Evolutionary conservation across 441 rosid species (phyloP).

Genomic region (Adansonia grandidieri): DNA sequence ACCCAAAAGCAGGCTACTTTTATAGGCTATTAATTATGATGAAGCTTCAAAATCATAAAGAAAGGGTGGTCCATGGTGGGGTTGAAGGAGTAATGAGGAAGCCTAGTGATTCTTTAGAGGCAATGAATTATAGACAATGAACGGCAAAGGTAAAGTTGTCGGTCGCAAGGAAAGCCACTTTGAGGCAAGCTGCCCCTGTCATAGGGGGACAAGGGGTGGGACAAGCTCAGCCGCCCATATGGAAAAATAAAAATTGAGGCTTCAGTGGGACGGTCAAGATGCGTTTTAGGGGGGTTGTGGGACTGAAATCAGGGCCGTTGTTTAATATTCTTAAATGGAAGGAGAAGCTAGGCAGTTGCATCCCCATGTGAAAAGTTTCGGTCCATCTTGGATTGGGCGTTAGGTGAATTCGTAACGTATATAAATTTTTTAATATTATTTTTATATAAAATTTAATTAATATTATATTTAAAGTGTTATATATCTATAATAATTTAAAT

Average conservation of each 20-base stretch:
- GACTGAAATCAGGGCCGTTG: slow-evolving; percentile 42
- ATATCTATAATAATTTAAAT: too few species aligned
- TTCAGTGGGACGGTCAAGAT: slow-evolving; percentile 39
- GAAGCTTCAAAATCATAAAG: background rate
- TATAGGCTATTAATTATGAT: slow-evolving; percentile 11
- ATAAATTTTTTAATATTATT: too few species aligned
- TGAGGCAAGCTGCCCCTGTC: slow-evolving; percentile 59
- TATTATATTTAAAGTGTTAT: too few species aligned
- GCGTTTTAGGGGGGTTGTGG: slow-evolving; percentile 33
- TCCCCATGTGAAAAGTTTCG: slow-evolving; percentile 47
- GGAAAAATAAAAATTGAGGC: slow-evolving; percentile 28
- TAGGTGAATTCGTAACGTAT: slow-evolving; percentile 14
- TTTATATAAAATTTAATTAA: too few species aligned
- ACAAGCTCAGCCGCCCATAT: slow-evolving; percentile 65
- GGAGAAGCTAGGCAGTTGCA: slow-evolving; percentile 29
- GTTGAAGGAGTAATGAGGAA: slow-evolving; percentile 21
- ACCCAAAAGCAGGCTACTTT: slow-evolving; percentile 15
- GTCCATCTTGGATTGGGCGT: slow-evolving; percentile 20
- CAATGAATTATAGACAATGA: slow-evolving; percentile 51
- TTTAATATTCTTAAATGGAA: background rate
- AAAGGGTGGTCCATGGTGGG: background rate
- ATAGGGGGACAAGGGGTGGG: slow-evolving; percentile 68
- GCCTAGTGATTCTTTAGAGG: slow-evolving; percentile 17
- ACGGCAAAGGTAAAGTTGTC: slow-evolving; percentile 58
- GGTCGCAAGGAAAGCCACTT: slow-evolving; percentile 62